Evolutionary conservation across 2,329 filamentous ascomycete species (phyloP).

Genomic region (Pseudogymnoascus sp.): DNA sequence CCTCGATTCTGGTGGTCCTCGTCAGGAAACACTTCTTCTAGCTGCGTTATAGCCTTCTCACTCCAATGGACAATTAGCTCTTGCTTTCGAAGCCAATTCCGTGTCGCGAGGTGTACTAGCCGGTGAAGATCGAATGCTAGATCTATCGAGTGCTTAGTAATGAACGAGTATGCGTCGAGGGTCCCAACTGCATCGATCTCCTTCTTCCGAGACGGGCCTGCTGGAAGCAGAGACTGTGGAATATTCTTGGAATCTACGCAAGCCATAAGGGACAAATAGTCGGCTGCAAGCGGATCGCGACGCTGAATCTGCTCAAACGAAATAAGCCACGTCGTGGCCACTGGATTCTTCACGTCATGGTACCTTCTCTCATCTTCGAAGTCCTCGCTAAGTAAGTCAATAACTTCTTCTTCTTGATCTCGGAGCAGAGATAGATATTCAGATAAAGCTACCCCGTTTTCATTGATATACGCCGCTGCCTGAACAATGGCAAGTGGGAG

Average conservation of each 20-base stretch:
- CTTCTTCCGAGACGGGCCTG: slow-evolving; percentile 6
- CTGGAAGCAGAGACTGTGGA: slow-evolving; percentile 30
- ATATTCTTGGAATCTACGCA: slow-evolving; percentile 36
- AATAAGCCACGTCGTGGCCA: slow-evolving; percentile 29
- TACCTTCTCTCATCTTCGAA: slow-evolving; percentile 31
- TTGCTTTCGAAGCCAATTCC: too few species aligned
- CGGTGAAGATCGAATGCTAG: slow-evolving; percentile 15
- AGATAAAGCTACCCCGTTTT: slow-evolving; percentile 19
- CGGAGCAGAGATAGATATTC: slow-evolving; percentile 32
- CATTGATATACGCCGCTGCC: slow-evolving; percentile 35
- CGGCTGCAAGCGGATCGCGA: slow-evolving; percentile 26
- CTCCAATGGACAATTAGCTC: too few species aligned
- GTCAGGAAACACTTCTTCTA: too few species aligned
- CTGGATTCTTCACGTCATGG: slow-evolving; percentile 17
- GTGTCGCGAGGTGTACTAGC: slow-evolving; percentile 9
- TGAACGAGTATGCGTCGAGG: slow-evolving; percentile 18
- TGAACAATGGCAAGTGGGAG: slow-evolving; percentile 36
- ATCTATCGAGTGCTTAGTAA: slow-evolving; percentile 12
- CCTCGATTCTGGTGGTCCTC: too few species aligned
- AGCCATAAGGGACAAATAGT: slow-evolving; percentile 34
- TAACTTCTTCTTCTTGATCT: slow-evolving; percentile 26
- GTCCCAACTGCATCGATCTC: slow-evolving; percentile 16
- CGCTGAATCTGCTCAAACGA: slow-evolving; percentile 34
- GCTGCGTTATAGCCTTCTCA: too few species aligned
- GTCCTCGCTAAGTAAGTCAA: slow-evolving; percentile 29